A percentile compares a stretch with the other conserved stretches of the same genome.
Evolutionary conservation across 2,329 filamentous ascomycete species (phyloP).

Genomic region (Thyridium curvatum): DNA sequence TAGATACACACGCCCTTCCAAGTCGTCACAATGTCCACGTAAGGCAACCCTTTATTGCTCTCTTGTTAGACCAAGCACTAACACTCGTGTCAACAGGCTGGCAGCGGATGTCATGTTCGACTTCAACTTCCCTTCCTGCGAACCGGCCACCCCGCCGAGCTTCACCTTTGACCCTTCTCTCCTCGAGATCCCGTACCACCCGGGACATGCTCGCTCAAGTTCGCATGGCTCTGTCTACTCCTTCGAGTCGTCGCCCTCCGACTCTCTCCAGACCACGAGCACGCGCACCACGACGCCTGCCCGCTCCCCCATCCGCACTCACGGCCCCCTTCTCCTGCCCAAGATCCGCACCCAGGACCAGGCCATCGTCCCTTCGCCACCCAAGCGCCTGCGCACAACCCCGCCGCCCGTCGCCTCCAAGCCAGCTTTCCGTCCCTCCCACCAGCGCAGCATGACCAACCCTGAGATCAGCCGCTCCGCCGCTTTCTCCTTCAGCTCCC

Average conservation of each 20-base stretch:
- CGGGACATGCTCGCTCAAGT: constrained; percentile 53
- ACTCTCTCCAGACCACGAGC: constrained; percentile 45
- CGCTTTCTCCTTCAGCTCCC: constrained; percentile 30
- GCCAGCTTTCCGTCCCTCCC: constrained; percentile 35
- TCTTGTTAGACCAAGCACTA: constrained; percentile 2
- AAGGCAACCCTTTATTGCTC: constrained; percentile 21
- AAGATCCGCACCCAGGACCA: constrained; percentile 85
- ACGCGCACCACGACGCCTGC: constrained; percentile 64
- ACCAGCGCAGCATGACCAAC: constrained; percentile 55
- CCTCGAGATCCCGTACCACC: constrained; percentile 46
- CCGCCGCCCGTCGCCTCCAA: constrained; percentile 29
- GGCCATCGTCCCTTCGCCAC: constrained; percentile 52
- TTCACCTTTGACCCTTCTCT: constrained; percentile 52
- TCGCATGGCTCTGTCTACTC: constrained; percentile 65
- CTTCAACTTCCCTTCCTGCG: constrained; percentile 51
- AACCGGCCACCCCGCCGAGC: constrained; percentile 42
- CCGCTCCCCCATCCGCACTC: constrained; percentile 66
- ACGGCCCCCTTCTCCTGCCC: constrained; percentile 74
- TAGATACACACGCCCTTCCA: not conserved
- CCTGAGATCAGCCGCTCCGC: constrained; percentile 42
- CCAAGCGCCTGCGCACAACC: constrained; percentile 53
- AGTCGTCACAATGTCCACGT: constrained; percentile 35
- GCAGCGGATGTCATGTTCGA: constrained; percentile 57
- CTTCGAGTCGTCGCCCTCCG: constrained; percentile 56
- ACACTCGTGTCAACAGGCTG: constrained; percentile 36